phyloP scores from a whole-genome alignment of 2,329 filamentous ascomycete genomes.

The Tolypocladium album region DNA sequence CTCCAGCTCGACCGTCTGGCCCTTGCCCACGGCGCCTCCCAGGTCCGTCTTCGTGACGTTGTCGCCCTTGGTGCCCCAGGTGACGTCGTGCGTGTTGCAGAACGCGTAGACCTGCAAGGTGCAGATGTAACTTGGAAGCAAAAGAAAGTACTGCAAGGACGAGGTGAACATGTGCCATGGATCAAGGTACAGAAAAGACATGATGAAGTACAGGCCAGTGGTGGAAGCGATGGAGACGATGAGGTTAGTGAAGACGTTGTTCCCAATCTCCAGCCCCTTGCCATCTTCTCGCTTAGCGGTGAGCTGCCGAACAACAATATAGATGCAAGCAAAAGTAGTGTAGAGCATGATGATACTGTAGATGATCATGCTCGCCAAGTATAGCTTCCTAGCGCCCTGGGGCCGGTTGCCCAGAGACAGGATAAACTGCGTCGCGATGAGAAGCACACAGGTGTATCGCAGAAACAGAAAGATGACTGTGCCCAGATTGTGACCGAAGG shows the following conservation, averaged over 20 bases:
- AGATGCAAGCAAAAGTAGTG: conserved; percentile 80
- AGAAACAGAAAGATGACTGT: conserved; percentile 78
- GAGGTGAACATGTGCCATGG: conserved; percentile 99
- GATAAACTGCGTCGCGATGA: conserved; percentile 94
- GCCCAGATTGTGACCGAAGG: conserved; percentile 81
- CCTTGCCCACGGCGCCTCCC: conserved; percentile 70
- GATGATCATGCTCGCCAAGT: conserved; percentile 77
- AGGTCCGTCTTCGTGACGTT: conserved; percentile 91
- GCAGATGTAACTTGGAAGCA: conserved; percentile 90
- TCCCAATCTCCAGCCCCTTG: conserved; percentile 49
- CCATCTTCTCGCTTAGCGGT: conserved; percentile 32
- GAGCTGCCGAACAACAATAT: conserved; percentile 80
- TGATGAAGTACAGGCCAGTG: conserved; percentile 87
- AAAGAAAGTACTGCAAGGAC: conserved; percentile 79
- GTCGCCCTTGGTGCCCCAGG: conserved; percentile 98
- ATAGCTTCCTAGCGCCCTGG: conserved; percentile 87
- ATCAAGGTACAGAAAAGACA: conserved; percentile 93
- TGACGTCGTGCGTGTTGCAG: conserved; percentile 98
- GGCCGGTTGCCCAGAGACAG: conserved; percentile 92
- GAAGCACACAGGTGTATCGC: conserved; percentile 72
- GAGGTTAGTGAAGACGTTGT: conserved; percentile 90
- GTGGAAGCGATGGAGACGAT: conserved; percentile 85
- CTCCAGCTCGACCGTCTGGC: conserved; percentile 80
- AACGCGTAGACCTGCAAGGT: conserved; percentile 97
- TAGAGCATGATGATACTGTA: conserved; percentile 94